phyloP scores from a whole-genome alignment of 768 basidiomycete species.

The Boletus tomentosulus region DNA sequence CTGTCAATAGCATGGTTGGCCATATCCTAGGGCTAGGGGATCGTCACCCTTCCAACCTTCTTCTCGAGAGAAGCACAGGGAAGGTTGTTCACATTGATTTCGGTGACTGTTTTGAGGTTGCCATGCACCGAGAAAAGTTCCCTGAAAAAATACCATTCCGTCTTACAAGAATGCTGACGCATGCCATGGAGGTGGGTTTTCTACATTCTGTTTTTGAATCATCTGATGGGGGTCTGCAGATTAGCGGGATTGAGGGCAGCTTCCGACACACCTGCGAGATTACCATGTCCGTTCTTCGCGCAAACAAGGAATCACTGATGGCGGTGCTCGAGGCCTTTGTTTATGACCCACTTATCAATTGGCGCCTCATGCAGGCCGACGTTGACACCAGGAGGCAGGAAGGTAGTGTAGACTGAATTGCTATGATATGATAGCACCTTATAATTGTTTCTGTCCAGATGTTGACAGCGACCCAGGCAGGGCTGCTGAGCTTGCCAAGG shows the following conservation, averaged over 20 bases:
- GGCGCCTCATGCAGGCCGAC: slow-evolving; percentile 88
- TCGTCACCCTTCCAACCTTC: slow-evolving; percentile 92
- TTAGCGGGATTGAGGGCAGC: slow-evolving; percentile 96
- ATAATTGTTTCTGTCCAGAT: slow-evolving; percentile 23
- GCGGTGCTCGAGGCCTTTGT: slow-evolving; percentile 98
- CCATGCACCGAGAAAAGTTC: slow-evolving; percentile 98
- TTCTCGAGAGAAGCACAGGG: slow-evolving; percentile 87
- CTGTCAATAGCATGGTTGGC: slow-evolving; percentile 97
- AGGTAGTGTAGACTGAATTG: slow-evolving; percentile 38
- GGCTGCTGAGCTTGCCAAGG: slow-evolving; percentile 59
- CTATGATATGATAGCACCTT: slow-evolving; percentile 2
- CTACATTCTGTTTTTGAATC: neutral
- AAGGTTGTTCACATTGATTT: slow-evolving; percentile 97
- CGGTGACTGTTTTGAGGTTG: slow-evolving; percentile 98
- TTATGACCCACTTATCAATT: slow-evolving; percentile 96
- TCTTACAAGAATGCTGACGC: slow-evolving; percentile 95
- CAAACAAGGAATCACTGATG: slow-evolving; percentile 98
- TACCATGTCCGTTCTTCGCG: slow-evolving; percentile 94
- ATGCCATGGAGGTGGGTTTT: slow-evolving; percentile 90
- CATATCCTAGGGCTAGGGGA: slow-evolving; percentile 98
- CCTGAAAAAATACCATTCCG: slow-evolving; percentile 99
- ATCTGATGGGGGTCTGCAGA: slow-evolving; percentile 45
- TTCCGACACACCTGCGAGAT: slow-evolving; percentile 95
- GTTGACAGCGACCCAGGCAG: slow-evolving; percentile 49
- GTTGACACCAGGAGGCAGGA: slow-evolving; percentile 67